Evolutionary conservation across 1,139 yeast species (phyloP).

Genomic region (Zygosaccharomyces pseudobailii): DNA sequence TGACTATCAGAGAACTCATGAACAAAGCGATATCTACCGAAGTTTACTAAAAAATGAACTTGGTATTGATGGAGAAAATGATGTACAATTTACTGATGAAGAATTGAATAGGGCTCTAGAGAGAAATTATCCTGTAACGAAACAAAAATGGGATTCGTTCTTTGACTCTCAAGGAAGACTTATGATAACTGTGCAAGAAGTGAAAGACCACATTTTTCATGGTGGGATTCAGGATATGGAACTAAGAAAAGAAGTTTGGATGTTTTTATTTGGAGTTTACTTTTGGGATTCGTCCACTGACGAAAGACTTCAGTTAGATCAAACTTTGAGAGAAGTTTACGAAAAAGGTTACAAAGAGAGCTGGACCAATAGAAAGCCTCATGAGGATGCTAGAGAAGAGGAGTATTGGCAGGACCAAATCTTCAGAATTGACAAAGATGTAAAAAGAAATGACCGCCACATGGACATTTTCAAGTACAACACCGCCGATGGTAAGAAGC

Average conservation of each 20-base stretch:
- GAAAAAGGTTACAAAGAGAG: conserved; percentile 61
- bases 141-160: conserved; percentile 78
- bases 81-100: conserved; percentile 37
- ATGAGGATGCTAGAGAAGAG: conserved; percentile 51
- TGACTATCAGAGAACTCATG: conserved; percentile 52
- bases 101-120: conserved; percentile 34
- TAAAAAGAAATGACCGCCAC: conserved; percentile 84
- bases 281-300: conserved; percentile 81
- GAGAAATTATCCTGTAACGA: conserved; percentile 47
- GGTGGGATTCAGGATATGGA: conserved; percentile 65
- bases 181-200: conserved; percentile 65
- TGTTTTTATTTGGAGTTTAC: conserved; percentile 72
- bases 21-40: conserved; percentile 58
- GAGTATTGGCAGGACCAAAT: conserved; percentile 87
- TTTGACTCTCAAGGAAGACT: conserved; percentile 78
- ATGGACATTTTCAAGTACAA: conserved; percentile 57
- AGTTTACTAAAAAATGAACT: conserved; percentile 61
- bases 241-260: conserved; percentile 76
- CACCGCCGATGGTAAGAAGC: conserved; percentile 32
- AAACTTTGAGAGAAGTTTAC: conserved; percentile 61
- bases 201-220: conserved; percentile 79
- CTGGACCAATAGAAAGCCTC: conserved; percentile 38
- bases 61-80: conserved; percentile 48
- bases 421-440: conserved; percentile 87
- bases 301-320: conserved; percentile 57